A percentile compares a stretch with the other conserved stretches of the same genome.
These are phyloP conservation scores for Pachysandra terminalis DNA, from an alignment of 164 flowering plant species.

Conservation along the genomic window DNA sequence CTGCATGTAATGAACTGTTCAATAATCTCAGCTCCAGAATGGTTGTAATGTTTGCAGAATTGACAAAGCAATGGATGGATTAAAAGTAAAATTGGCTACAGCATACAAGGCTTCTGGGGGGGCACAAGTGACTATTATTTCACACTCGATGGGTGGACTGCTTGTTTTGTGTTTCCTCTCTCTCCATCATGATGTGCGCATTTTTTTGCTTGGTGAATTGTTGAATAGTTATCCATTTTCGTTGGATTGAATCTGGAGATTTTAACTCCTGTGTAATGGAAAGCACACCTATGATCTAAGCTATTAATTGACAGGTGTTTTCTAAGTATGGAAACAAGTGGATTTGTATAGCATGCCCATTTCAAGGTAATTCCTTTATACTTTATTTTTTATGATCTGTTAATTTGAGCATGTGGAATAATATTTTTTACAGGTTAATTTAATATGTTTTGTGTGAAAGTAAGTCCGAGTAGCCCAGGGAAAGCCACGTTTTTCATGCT, in stretches of 20 bases:
- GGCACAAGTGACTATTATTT: constrained; percentile 75
- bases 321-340: constrained; percentile 77
- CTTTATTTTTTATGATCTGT: not conserved
- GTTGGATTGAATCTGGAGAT: not conserved
- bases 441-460: not conserved
- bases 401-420: not conserved
- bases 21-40: constrained; percentile 15
- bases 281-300: not conserved
- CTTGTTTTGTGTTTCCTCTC: constrained; percentile 71
- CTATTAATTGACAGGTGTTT: constrained; percentile 52
- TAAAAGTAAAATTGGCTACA: constrained; percentile 58
- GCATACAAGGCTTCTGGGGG: constrained; percentile 86
- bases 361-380: constrained; percentile 59
- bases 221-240: not conserved
- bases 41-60: constrained; percentile 42
- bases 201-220: constrained; percentile 3
- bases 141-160: constrained; percentile 97
- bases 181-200: constrained; percentile 65
- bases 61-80: constrained; percentile 58
- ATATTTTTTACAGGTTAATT: no score
- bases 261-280: not conserved
- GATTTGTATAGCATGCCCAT: constrained; percentile 89
- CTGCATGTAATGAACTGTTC: constrained; percentile 7
- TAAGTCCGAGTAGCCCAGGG: not conserved
- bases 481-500: not conserved